These are phyloP conservation scores for Dendrobium huoshanense DNA, from an alignment of 106 monocot species.

Conservation along the genomic window DNA sequence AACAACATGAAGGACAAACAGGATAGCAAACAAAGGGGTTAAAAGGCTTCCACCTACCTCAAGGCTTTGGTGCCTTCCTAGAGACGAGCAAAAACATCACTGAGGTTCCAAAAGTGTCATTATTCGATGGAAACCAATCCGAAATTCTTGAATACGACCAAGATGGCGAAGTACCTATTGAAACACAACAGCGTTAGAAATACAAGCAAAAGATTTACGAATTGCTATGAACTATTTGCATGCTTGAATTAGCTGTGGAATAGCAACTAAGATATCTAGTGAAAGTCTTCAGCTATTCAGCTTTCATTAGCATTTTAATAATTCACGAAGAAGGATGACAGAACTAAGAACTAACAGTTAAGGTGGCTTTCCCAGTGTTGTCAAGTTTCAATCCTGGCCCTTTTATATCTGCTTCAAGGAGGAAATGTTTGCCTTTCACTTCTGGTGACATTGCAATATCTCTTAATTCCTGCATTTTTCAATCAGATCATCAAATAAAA, in stretches of 20 bases:
- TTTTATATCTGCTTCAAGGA: slow-evolving; percentile 92
- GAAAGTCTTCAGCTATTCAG: neutral
- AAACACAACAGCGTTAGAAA: neutral
- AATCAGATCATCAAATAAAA: neutral
- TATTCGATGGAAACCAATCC: slow-evolving; percentile 78
- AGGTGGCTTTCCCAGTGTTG: slow-evolving; percentile 85
- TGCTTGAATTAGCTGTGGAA: neutral
- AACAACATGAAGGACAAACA: too few species aligned
- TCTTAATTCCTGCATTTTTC: slow-evolving; percentile 68
- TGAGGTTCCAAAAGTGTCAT: slow-evolving; percentile 47
- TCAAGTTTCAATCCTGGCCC: slow-evolving; percentile 92
- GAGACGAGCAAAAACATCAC: neutral
- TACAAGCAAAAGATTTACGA: neutral
- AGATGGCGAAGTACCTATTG: slow-evolving; percentile 88
- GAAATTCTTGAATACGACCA: slow-evolving; percentile 78
- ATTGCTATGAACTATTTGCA: neutral
- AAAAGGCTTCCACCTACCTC: too few species aligned
- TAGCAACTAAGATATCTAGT: neutral
- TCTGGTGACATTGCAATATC: slow-evolving; percentile 57
- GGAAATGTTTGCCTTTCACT: slow-evolving; percentile 78
- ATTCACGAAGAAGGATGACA: neutral
- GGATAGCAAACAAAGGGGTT: too few species aligned
- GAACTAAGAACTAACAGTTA: slow-evolving; percentile 70
- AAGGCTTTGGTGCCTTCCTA: too few species aligned
- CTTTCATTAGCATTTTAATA: neutral